Evolutionary conservation across 805 yeast species (phyloP).

Genomic region (Lipomyces spencermartinsiae): DNA sequence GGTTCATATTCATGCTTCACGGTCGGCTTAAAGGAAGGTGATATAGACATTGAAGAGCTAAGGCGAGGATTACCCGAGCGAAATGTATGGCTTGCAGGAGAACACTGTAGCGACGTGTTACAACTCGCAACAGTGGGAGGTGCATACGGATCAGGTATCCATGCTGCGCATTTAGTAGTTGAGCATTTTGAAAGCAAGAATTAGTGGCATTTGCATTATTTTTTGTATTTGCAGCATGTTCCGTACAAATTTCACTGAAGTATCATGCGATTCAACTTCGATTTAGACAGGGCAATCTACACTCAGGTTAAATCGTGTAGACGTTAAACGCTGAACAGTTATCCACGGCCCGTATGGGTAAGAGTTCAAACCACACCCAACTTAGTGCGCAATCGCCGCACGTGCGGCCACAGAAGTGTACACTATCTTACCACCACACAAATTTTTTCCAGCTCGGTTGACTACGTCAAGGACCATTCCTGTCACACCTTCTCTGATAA

Average conservation of each 20-base stretch:
- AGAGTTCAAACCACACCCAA: not conserved
- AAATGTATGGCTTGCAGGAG: conserved; percentile 44
- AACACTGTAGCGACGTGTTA: conserved; percentile 38
- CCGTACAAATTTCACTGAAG: not conserved
- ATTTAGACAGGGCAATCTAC: no score
- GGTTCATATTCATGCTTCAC: conserved; percentile 43
- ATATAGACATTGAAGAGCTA: conserved; percentile 39
- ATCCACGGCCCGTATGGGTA: not conserved
- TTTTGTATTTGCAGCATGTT: not conserved
- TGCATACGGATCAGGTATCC: conserved; percentile 34
- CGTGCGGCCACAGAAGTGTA: not conserved
- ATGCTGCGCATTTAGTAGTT: conserved; percentile 27
- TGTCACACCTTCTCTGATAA: not conserved
- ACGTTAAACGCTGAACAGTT: not conserved
- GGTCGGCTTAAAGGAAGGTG: conserved; percentile 33
- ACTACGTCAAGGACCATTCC: not conserved
- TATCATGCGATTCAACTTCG: no score
- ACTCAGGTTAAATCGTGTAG: no score
- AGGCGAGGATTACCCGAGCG: conserved; percentile 37
- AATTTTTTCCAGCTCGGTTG: not conserved
- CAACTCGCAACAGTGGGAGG: conserved; percentile 39
- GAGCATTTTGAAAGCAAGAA: not conserved
- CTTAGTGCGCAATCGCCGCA: conserved; percentile 3
- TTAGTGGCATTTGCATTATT: not conserved
- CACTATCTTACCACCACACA: not conserved